A percentile compares a stretch with the other conserved stretches of the same genome.
phyloP scores from a whole-genome alignment of 2,329 filamentous ascomycete genomes.

The Exophiala lecanii-corni region DNA sequence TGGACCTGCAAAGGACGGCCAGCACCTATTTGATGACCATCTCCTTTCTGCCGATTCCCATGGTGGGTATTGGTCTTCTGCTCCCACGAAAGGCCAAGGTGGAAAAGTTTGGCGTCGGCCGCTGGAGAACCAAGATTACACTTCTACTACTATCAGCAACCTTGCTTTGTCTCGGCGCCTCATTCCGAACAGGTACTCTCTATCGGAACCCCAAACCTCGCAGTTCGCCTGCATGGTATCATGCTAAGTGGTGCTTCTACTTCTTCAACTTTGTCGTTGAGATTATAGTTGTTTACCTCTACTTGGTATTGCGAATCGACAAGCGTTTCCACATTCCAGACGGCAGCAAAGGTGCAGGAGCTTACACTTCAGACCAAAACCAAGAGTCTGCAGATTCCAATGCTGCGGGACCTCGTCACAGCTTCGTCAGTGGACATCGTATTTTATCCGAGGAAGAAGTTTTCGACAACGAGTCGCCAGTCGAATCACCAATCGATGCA shows the following conservation, averaged over 20 bases:
- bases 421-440: slow-evolving; percentile 3
- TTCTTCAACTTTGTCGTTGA: slow-evolving; percentile 74
- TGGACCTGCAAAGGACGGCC: slow-evolving; percentile 61
- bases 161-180: slow-evolving; percentile 64
- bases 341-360: slow-evolving; percentile 57
- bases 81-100: slow-evolving; percentile 41
- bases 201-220: slow-evolving; percentile 50
- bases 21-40: slow-evolving; percentile 58
- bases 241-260: slow-evolving; percentile 70
- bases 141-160: slow-evolving; percentile 57
- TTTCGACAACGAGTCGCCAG: slow-evolving; percentile 22
- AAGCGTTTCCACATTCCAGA: slow-evolving; percentile 70
- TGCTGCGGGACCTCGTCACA: neutral
- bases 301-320: slow-evolving; percentile 66
- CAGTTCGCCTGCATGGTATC: slow-evolving; percentile 62
- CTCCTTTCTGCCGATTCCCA: slow-evolving; percentile 62
- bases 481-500: too few species aligned
- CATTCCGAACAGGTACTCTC: slow-evolving; percentile 59
- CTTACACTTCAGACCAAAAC: slow-evolving; percentile 29
- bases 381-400: neutral
- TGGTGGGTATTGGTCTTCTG: slow-evolving; percentile 48
- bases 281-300: slow-evolving; percentile 63
- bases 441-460: slow-evolving; percentile 27
- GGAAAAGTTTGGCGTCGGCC: slow-evolving; percentile 63
- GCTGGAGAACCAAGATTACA: slow-evolving; percentile 61